Base-by-base conservation (phyloP, 495 filamentous ascomycete genomes). In the Lasiosphaeris hirsuta region DNA sequence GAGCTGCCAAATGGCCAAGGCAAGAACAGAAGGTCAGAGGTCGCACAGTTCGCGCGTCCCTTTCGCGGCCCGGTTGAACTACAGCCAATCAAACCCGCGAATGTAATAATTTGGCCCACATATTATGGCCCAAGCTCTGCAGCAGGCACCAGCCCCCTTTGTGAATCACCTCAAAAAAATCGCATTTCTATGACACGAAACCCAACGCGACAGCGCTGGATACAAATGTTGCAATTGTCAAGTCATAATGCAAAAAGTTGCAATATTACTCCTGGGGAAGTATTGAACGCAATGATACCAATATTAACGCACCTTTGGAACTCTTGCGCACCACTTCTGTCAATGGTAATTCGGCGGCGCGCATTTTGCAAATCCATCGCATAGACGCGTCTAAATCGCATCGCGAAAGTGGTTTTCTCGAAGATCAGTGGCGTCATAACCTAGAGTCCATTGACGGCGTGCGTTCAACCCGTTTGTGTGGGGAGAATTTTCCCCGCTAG, bases 141-240 rank as follows among this genome's bases (percentile, higher is more conserved):
- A 30, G 23, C 23, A 70, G 68, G 68, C 68, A 70, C 51, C 68
- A 68, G 59, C 57, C 60, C 57, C 51, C 48, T 46, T 63, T 56
- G 60, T 57, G 61, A 69, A 70, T 59, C 66, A 70, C 63, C 56
- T 65, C 67, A 62, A 56, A 62, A 69, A 68, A 68, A 58, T 50
- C 49, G 49, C 56, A 45, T 56, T 44, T 15, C 41, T 37, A 39
- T 23, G 17, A 14, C 51, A 44, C 18, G 14, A 33, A 23, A 40
- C 51, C 23, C 33, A 56, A 50, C 62, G 59, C 64, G 64, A 60
- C 67, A 44, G 45, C 40, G 18, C 36, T 23, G 43, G 60, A 45
- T 3, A 7, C 2, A 57, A 60, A 56, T 34, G n/a, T 13, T 46
- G 48, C 53, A 34, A 67, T 63, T 67, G 59, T 48, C 19, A 10